Evolutionary conservation across 2,329 filamentous ascomycete genomes (phyloP), one percentile per base, ranked within the genome.

Genomic region (Hymenoscyphus infarciens): DNA sequence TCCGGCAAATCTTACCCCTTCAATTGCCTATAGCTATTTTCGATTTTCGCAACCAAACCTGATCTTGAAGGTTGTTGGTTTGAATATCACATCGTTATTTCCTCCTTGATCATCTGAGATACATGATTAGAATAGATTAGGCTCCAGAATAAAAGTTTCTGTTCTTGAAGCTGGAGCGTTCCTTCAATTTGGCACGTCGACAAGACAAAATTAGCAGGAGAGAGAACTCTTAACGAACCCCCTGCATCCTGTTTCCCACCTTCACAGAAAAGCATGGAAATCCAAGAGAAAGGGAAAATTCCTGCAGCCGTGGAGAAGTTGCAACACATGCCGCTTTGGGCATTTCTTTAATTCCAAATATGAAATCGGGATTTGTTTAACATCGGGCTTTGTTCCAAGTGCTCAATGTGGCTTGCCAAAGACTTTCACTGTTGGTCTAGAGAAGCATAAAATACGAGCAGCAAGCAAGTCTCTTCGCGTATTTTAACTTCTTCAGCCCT

Each of bases 11-110:
- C 39, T 45, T 19, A 45, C 39, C 22, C 16, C 39, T 11, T 45
- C n/a, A 45, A 45, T 45, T 45, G 39, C 39, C 39, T 45, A 45
- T 45, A 45, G 39, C 39, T 22, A 45, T 45, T 45, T 45, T 45
- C 35, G 39, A 45, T 45, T 45, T 45, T n/a, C 39, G 16, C 5
- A 45, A 45, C 39, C 39, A 22, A 45, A 45, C 16, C 39, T 19
- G 16, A 22, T 22, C n/a, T 45, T 22, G n/a, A 45, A 22, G n/a
- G 16, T 19, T 22, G 16, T 19, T n/a, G 11, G 16, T n/a, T 22
- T 45, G n/a, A 42, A 19, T 8, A 16, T 5, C 2, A 16, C 39
- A 16, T 22, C 16, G 39, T n/a, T 45, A n/a, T 45, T 22, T 45
- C 19, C 5, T n/a, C 39, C 16, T 45, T 45, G 39, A 22, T 45